Evolutionary conservation across 2,329 filamentous ascomycete genomes (phyloP), one percentile per base, ranked within the genome.

Genomic region (Epichloe brachyelytri): DNA sequence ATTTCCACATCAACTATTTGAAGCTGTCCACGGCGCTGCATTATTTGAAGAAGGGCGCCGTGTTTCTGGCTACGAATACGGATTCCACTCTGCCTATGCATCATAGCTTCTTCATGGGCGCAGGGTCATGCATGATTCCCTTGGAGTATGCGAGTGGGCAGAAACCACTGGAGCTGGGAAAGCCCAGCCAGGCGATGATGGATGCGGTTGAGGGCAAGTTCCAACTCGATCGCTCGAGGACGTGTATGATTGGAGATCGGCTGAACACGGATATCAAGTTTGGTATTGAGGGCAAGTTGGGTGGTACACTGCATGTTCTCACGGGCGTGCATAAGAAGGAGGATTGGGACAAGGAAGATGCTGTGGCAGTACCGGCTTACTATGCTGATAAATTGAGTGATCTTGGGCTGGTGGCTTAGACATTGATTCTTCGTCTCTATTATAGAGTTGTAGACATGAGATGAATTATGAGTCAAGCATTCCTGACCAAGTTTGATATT

Each of bases 151-250:
- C 88, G 74, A 74, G 78, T 4, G 75, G 74, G 17, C 70, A 79
- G 64, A 75, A 85, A 60, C 91, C 93, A 1, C 69, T 88, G 34
- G 82, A 87, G 3, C 71, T 97, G 40, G 93, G 93, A 0, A 98
- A 98, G 71, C 93, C 93, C 3, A 95, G 88, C 65, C 89, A 95
- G 72, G 91, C 91, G 4, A 98, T 98, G 93, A 95, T 98, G 91
- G 91, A 97, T 66, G 89, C 93, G 3, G 86, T 98, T 52, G 91
- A 97, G 73, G 91, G 91, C 53, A 95, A 95, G 68, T 96, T 97
- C 67, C 77, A 86, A 58, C 85, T 98, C 50, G 83, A 97, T 65
- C 79, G 90, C 38, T 79, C 76, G 54, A 82, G 82, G 59, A 87
- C 93, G 1, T 97, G 93, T 69, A 98, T 98, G 93, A 79, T 98